Percentiles rank a stretch among this genome's conserved stretches.
Evolutionary conservation across 148 eudicot genomes (phyloP).

Genomic region (Chenopodium formosanum): DNA sequence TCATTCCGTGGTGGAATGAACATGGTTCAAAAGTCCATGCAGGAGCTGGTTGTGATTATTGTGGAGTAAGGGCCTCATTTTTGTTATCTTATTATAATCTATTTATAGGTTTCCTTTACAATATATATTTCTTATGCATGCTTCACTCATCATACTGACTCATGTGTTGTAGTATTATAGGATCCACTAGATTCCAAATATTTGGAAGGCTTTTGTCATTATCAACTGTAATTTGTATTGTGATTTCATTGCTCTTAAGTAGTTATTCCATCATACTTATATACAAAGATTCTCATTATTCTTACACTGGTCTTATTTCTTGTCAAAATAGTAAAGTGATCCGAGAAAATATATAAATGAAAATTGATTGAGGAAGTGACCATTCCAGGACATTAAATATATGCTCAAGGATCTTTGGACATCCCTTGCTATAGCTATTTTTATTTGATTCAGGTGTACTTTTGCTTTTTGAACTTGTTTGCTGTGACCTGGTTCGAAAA

Average conservation of each 20-base stretch:
- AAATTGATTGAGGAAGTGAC: background rate
- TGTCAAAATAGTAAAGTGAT: background rate
- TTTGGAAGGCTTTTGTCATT: no score
- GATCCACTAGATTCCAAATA: background rate
- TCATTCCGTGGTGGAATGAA: conserved; percentile 39
- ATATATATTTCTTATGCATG: background rate
- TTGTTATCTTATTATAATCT: background rate
- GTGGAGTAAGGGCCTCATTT: conserved; percentile 59
- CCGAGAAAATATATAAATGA: background rate
- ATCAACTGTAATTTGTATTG: no score
- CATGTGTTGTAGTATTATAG: background rate
- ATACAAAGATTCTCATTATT: background rate
- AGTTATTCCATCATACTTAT: background rate
- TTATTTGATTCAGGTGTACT: background rate
- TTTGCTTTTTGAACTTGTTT: background rate
- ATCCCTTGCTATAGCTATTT: no score
- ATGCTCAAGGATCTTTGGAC: no score
- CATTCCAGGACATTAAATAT: background rate
- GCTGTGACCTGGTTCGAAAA: background rate
- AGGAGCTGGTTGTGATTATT: conserved; percentile 69
- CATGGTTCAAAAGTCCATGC: conserved; percentile 45
- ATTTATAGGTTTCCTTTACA: background rate
- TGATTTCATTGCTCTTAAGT: background rate
- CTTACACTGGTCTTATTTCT: background rate
- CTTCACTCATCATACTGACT: background rate